Evolutionary conservation across 164 flowering plant genomes (phyloP), one percentile per base, ranked within the genome.

Genomic region (Berberis thunbergii): DNA sequence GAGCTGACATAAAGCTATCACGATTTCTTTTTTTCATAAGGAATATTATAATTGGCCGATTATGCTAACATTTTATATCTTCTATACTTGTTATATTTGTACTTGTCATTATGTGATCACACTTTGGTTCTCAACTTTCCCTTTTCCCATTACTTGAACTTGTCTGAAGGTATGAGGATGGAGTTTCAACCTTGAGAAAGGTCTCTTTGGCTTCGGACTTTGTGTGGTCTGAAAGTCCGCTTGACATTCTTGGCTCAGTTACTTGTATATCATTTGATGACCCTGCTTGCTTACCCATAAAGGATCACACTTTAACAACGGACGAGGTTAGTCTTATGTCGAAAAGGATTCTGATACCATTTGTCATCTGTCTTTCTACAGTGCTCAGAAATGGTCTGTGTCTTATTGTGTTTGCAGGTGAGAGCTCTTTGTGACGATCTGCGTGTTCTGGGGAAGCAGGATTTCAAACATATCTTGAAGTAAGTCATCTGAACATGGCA

Each of bases 391-490:
- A 39, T 58, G 7, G 8, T 41, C 6, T 38, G 67, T 26, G 39
- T 69, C 2, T 6, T 59, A 4, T n/a, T 55, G 4, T 46, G 49
- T 69, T 63, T 42, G 61, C 75, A 94, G 98, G 79, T 94, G 45
- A 89, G 80, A 75, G 57, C 69, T 57, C 87, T 89, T 3, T 91
- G 98, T 70, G 93, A 87, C 53, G 98, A 94, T 79, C 75, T 94
- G 56, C 78, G 84, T 63, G 96, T 94, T 64, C 60, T 94, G 72
- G 96, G 91, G 60, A 88, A 89, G 81, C 89, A 87, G 69, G 98
- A 94, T 69, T 91, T 91, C 79, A 94, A 86, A 80, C 81, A 83
- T 68, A 82, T 94, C 7, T 61, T 94, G 71, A 94, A 91, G 98
- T 94, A 81, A 75, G 95, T 60, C 8, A 8, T 46, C 4, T 46